A percentile compares a stretch with the other conserved stretches of the same genome.
phyloP scores from a whole-genome alignment of 371 early-diverging fungal genomes.

The Umbelopsis sp. region DNA sequence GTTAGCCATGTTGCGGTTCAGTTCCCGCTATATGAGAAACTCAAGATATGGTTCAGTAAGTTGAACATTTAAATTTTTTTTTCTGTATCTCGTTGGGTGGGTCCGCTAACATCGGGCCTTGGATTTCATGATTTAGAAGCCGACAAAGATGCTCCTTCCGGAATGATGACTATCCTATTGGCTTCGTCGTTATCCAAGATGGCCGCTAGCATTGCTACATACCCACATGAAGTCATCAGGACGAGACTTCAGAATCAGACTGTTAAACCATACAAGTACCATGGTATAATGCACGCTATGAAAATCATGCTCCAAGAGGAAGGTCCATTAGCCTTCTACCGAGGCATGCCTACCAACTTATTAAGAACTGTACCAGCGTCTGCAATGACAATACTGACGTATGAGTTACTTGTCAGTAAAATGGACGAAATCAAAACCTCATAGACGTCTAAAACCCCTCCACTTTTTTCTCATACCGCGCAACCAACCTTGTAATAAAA shows the following conservation, averaged over 20 bases:
- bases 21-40: conserved; percentile 93
- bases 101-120: conserved; percentile 1
- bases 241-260: conserved; percentile 90
- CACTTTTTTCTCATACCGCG: neutral
- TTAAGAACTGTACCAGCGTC: conserved; percentile 90
- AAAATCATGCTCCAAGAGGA: conserved; percentile 77
- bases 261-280: conserved; percentile 71
- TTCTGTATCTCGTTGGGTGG: conserved; percentile 4
- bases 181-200: conserved; percentile 88
- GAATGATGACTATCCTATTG: conserved; percentile 66
- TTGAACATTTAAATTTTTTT: neutral
- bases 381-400: conserved; percentile 87
- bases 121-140: conserved; percentile 19
- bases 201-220: conserved; percentile 85
- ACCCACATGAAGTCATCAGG: conserved; percentile 81
- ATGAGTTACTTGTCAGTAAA: conserved; percentile 63
- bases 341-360: conserved; percentile 86
- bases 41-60: conserved; percentile 73
- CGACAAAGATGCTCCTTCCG: conserved; percentile 28
- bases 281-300: conserved; percentile 77
- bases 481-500: neutral
- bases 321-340: conserved; percentile 83
- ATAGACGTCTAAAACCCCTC: conserved; percentile 16
- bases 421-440: conserved; percentile 40
- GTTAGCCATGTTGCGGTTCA: conserved; percentile 93